Base-by-base conservation (phyloP, 441 rosid genomes). In the Syzygium syzygioides region DNA sequence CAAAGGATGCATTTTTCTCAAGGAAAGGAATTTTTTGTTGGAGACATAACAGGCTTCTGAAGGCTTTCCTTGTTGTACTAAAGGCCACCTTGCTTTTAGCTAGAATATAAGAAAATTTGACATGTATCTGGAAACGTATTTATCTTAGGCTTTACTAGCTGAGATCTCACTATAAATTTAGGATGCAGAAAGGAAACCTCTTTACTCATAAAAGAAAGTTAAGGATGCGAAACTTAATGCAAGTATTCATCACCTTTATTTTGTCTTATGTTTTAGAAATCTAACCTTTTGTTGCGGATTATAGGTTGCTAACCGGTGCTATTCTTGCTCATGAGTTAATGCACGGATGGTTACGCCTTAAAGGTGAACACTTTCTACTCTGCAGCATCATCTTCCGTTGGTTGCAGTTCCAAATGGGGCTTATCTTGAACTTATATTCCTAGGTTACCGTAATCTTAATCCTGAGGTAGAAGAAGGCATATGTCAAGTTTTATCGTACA, bases 391-490 rank as follows among this genome's bases (percentile, higher is more conserved):
- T 71, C 45, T 20, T 23, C 48, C 9, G 59, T 20, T 52, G n/a
- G 83, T 57, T 20, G 41, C 26, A 23, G 32, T 55, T 19, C 59
- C 41, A 85, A 55, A 28, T 85, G 60, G 28, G 41, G 86, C 86
- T 57, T 4, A 14, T 55, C 4, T 85, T 85, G 41, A 57, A 55
- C 60, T 20, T 80, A 12, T 19, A 9, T 87, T 26, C 9, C n/a
- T 92, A 97, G 99, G 99, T 53, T 97, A 93, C 88, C 90, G 95
- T 19, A 94, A 96, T 93, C 97, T 97, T 54, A 93, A 88, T 91
- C 95, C 98, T 6, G 98, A 94, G 90, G 98, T 96, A 48, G 99
- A 97, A 94, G 99, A 96, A 95, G 99, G 99, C 30, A 95, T 97
- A 89, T 97, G 99, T 91, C 99, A 97, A 91, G 94, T 95, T 84